Base-by-base conservation (phyloP, 73 alveolate species). In the Tetrahymena borealis region DNA sequence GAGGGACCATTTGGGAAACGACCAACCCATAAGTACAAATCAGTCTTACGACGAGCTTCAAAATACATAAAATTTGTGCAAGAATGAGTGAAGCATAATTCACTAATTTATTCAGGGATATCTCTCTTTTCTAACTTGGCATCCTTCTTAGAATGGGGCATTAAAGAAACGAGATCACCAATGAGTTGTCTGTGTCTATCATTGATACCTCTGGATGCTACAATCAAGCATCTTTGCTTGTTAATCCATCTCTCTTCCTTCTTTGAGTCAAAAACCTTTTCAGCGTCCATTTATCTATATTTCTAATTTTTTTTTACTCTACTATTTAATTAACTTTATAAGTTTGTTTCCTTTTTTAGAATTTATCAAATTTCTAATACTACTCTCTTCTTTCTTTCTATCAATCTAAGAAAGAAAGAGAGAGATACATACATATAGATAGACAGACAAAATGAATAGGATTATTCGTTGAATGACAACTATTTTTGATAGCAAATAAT, bases 131-230 rank as follows among this genome's bases (percentile, higher is more conserved):
- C 99, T 38, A 98, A 96, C 94, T 98, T 98, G 79, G 98, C 95
- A 94, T 98, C 99, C 95, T 98, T 98, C 96, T 98, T 98, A 39
- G 98, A 96, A 95, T 98, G 99, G 24, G 99, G 99, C 39, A 98
- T 96, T 33, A 98, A 95, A 90, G 96, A 96, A 78, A 97, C 95
- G 36, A 98, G 79, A 93, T 98, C 99, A 78, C 91, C 94, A 33
- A 98, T 94, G 36, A 98, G 94, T 79, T 98, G 98, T 39, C 98
- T 94, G 41, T 96, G 97, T 93, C 98, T 94, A 78, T 96, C 98
- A 31, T 98, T 94, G 38, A 96, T 97, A 40, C 99, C 99, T 42
- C 99, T 91, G 1, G 99, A 96, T 32, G 99, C 96, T 15, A 98
- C 97, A 40, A 98, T 95, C 78, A 98, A 94, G 28, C 98, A 97